A percentile compares a stretch with the other conserved stretches of the same genome.
Evolutionary conservation across 805 yeast genomes (phyloP).

Genomic region (Candida namnaoensis): DNA sequence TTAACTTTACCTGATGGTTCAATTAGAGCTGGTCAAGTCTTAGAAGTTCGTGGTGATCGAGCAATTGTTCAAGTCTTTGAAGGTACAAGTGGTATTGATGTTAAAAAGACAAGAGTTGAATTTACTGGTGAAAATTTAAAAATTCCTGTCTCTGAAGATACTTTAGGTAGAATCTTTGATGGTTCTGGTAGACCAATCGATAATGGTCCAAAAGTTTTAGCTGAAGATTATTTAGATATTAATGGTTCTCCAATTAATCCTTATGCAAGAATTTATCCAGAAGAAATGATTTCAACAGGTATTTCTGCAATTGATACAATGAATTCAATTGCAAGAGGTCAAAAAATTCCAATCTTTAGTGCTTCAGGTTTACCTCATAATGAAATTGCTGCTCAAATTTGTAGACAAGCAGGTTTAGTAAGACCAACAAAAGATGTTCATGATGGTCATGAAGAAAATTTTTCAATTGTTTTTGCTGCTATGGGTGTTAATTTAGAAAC

Average conservation of each 20-base stretch:
- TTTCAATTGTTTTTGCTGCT: constrained; percentile 98
- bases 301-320: constrained; percentile 96
- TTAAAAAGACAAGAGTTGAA: constrained; percentile 93
- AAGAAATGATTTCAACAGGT: constrained; percentile 99
- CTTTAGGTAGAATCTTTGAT: constrained; percentile 95
- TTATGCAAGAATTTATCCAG: constrained; percentile 96
- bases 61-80: constrained; percentile 99
- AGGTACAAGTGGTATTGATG: constrained; percentile 98
- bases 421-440: constrained; percentile 99
- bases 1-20: constrained; percentile 95
- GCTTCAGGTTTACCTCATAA: constrained; percentile 99
- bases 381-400: constrained; percentile 99
- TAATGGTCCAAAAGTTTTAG: constrained; percentile 96
- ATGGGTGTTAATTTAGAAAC: constrained; percentile 99
- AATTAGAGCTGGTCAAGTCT: constrained; percentile 92
- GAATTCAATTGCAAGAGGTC: constrained; percentile 99
- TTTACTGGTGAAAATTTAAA: constrained; percentile 92
- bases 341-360: constrained; percentile 97
- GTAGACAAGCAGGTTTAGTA: constrained; percentile 99
- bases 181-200: constrained; percentile 99
- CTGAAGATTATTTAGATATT: constrained; percentile 96
- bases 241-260: constrained; percentile 99
- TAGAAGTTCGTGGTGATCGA: constrained; percentile 94
- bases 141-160: constrained; percentile 93
- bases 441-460: constrained; percentile 99